Evolutionary conservation across 2,329 filamentous ascomycete species (phyloP).

Genomic region (Ophiostoma populinum): DNA sequence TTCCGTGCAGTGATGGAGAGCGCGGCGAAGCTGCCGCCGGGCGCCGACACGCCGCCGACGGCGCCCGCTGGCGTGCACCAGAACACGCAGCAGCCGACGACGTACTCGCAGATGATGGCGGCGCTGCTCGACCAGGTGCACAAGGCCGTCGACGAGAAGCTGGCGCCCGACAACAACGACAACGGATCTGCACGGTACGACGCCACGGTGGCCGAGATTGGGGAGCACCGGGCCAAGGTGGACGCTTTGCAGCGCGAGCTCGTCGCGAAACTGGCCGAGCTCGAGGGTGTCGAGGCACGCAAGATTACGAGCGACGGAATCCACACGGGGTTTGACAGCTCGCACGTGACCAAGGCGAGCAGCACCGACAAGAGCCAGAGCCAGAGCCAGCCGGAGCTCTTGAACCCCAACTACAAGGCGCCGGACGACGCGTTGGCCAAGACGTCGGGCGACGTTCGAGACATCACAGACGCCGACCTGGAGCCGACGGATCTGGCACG

Average conservation of each 20-base stretch:
- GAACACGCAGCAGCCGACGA: slow-evolving; percentile 55
- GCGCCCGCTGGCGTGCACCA: slow-evolving; percentile 66
- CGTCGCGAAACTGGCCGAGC: slow-evolving; percentile 52
- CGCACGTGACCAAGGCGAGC: slow-evolving; percentile 50
- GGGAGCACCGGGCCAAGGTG: slow-evolving; percentile 62
- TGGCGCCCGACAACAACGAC: slow-evolving; percentile 20
- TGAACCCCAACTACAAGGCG: slow-evolving; percentile 44
- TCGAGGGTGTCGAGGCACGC: slow-evolving; percentile 68
- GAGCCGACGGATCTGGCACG: slow-evolving; percentile 64
- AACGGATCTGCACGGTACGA: slow-evolving; percentile 42
- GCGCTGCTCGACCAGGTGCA: slow-evolving; percentile 89
- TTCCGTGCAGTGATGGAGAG: slow-evolving; percentile 82
- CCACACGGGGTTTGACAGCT: slow-evolving; percentile 80
- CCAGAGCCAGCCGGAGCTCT: slow-evolving; percentile 44
- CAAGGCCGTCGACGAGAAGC: slow-evolving; percentile 60
- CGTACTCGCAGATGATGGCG: slow-evolving; percentile 97
- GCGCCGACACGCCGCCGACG: slow-evolving; percentile 57
- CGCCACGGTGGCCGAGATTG: slow-evolving; percentile 63
- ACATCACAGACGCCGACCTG: slow-evolving; percentile 47
- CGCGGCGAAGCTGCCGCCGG: slow-evolving; percentile 43
- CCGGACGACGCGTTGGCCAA: slow-evolving; percentile 13
- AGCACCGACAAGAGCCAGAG: slow-evolving; percentile 38
- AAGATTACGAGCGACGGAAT: slow-evolving; percentile 92
- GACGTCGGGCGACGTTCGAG: background rate
- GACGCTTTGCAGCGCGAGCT: slow-evolving; percentile 61